Percentiles rank a stretch among this genome's conserved stretches.
These are phyloP conservation scores for Calcarisporium arbuscula DNA, from an alignment of 2,329 filamentous ascomycete genomes.

Conservation along the genomic window DNA sequence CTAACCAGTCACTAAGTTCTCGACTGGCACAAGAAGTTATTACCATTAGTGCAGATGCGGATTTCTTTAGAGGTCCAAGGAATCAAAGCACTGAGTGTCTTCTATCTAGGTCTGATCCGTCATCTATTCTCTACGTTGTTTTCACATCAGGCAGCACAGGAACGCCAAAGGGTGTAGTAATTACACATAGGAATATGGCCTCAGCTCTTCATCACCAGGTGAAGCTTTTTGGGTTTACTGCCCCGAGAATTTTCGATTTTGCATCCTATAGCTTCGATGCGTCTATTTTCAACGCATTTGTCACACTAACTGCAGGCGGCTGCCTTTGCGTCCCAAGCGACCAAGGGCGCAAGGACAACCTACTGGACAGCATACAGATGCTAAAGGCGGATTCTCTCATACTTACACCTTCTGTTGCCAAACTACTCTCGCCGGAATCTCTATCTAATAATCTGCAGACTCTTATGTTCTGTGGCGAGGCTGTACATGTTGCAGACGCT, in stretches of 20 bases:
- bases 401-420: slow-evolving; percentile 10
- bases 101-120: not conserved
- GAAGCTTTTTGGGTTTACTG: slow-evolving; percentile 1
- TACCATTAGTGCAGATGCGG: slow-evolving; percentile 27
- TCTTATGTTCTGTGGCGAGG: slow-evolving; percentile 11
- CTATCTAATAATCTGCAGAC: slow-evolving; percentile 29
- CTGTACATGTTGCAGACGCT: slow-evolving; percentile 3
- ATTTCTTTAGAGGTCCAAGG: too few species aligned
- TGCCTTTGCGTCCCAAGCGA: slow-evolving; percentile 49
- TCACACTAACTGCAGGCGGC: slow-evolving; percentile 26
- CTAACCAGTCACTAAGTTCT: slow-evolving; percentile 6
- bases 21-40: slow-evolving; percentile 1
- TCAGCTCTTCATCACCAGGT: slow-evolving; percentile 7
- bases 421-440: slow-evolving; percentile 14
- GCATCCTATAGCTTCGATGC: slow-evolving; percentile 16
- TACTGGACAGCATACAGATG: slow-evolving; percentile 36
- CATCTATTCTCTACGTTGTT: slow-evolving; percentile 22
- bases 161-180: slow-evolving; percentile 16
- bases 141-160: slow-evolving; percentile 21
- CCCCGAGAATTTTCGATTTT: slow-evolving; percentile 15
- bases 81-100: too few species aligned
- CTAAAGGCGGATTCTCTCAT: slow-evolving; percentile 11
- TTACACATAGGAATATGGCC: slow-evolving; percentile 11
- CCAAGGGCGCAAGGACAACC: slow-evolving; percentile 40
- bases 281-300: slow-evolving; percentile 10